Evolutionary conservation across 1,139 yeast genomes (phyloP), one percentile per base, ranked within the genome.

Genomic region (Candida glucosophila): DNA sequence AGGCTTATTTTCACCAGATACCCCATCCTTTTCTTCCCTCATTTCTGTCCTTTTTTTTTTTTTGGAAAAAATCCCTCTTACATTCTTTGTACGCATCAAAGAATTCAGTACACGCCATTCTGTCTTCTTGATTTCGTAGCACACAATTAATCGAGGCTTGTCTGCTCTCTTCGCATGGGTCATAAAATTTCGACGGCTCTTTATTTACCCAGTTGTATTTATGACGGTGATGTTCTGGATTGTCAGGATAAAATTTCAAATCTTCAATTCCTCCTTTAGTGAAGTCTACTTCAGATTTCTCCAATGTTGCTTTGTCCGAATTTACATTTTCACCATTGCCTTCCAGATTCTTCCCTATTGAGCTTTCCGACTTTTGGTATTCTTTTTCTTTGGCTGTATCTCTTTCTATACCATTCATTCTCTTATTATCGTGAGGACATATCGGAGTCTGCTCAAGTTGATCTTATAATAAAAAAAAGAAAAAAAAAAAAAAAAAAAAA

Each of bases 81-180:
- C 98, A 90, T 45, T 90, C 97, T 35, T 86, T 67, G 47, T 88
- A 90, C 0, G 96, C 95, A 40, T 79, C 86, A 47, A 88, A 90
- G 45, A 83, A 88, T 35, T 82, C 94, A 36, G 68, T 72, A 49
- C 98, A 90, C 32, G 73, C 73, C 15, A 72, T 68, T 36, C 77
- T 72, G 35, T 71, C 76, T 36, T 83, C 90, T 42, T 78, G 88
- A 43, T 80, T 72, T 43, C 85, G 72, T 34, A 77, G 53, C 47
- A 90, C 60, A 42, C 98, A 90, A 37, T 71, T 73, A 41, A 86
- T 60, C 18, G 95, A 81, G 68, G 93, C 90, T 47, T 76, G 78
- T 13, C 95, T 67, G 22, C 93, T 79, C 45, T 85, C 88, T 30
- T 78, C 81, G 52, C 98, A 90, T 1, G 98, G 97, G 46, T 90